Evolutionary conservation across 176 grass and related monocot species (phyloP), one percentile per base, ranked within the genome.

Genomic region (Eleusine indica): DNA sequence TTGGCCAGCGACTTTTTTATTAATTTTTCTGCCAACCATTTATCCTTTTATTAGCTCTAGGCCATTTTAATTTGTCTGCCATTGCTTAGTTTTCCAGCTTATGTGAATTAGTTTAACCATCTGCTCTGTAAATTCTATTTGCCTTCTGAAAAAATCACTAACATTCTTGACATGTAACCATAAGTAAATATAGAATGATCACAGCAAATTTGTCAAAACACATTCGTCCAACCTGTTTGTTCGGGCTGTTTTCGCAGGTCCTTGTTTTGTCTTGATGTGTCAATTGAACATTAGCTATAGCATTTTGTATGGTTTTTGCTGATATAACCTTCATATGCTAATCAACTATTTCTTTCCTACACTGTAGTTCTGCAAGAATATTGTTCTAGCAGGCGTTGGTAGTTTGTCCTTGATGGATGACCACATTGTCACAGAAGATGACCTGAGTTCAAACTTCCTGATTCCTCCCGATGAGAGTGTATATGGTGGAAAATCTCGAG

Each of bases 321-420:
- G 19, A 78, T 86, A 66, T 57, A 32, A 86, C 28, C 15, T 13
- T 11, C 47, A 2, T 73, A 40, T 15, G 67, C 66, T 90, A 48
- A 86, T 17, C 58, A 47, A 39, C 9, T 0, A 7, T 80, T 74
- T 80, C 22, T 83, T 38, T 80, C 30, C 32, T 74, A 42, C 71
- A 22, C 9, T 90, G 75, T 85, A 99, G 96, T 92, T 99, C 70
- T 96, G 96, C 93, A 99, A 99, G 89, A 99, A 99, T 86, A 94
- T 99, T 87, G 93, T 99, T 86, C 88, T 99, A 68, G 91, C 96
- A 39, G 96, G 96, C 92, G 93, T 99, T 76, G 96, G 97, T 39
- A 94, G 91, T 87, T 81, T 99, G 69, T 89, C 93, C 37, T 90
- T 99, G 75, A 94, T 99, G 93, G 97, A 99, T 81, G 89, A 96